Evolutionary conservation across 2,329 filamentous ascomycete species (phyloP), one percentile per base, ranked within the genome.

Genomic region (Lachnellula subtilissima): DNA sequence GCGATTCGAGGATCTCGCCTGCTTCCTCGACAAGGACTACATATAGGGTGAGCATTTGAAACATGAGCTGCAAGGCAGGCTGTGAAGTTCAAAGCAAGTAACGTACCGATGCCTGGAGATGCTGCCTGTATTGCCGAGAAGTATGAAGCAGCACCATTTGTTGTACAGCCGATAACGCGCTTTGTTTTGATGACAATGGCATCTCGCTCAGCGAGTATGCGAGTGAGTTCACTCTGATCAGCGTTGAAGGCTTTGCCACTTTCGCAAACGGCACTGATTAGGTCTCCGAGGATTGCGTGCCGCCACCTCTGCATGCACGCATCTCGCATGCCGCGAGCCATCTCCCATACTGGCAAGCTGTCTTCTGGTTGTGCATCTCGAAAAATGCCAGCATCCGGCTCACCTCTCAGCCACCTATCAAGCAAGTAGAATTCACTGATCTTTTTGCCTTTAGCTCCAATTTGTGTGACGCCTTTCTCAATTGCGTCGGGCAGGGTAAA

Each of bases 1-100:
- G 87, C 1, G 78, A 76, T 67, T 91, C 87, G 0, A 89, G 73
- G 3, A 91, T 87, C 60, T 91, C 87, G 1, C 86, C 87, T 0
- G 86, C 87, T 68, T 91, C 87, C 67, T 91, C 87, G 0, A 89
- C 80, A 0, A 91, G 65, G 3, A 67, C 59, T 32, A 32, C 28
- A 32, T 52, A 48, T 19, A 14, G 17, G 22, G 4, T 32, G 19
- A 55, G n/a, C 52, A 4, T 35, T 5, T 23, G 36, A 9, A 36
- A 48, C 37, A 37, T 25, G 23, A 19, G 5, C 22, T 17, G 36
- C 15, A 40, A 12, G 39, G 2, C 7, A 22, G 14, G 48, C 37
- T 8, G 37, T 19, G 22, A 50, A 39, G 11, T 17, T 14, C 12
- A 19, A 6, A 1, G 89, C 28, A 32, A 4, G 8, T 32, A 32